Conservation (phyloP, 345 rosid genomes). For the Salix suchowensis region DNA sequence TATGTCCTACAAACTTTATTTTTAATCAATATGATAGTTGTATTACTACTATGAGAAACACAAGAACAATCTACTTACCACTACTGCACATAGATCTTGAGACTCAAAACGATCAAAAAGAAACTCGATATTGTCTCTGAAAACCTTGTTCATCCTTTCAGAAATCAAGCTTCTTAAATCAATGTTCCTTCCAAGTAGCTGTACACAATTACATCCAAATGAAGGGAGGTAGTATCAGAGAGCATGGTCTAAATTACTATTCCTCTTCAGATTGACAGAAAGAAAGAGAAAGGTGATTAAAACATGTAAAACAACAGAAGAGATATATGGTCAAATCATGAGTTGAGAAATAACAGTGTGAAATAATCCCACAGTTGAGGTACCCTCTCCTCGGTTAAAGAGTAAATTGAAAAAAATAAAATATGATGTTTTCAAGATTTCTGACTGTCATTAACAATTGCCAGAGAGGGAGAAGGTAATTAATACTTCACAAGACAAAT, state of each 20-base stretch:
- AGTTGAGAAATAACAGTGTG: background rate
- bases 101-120: conserved; percentile 95
- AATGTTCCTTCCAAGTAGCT: conserved; percentile 94
- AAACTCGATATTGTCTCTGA: conserved; percentile 96
- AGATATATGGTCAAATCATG: background rate
- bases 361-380: background rate
- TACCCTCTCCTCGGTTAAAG: background rate
- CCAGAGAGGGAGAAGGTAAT: background rate
- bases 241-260: background rate
- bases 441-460: background rate
- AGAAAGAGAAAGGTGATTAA: background rate
- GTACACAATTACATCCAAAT: conserved; percentile 18
- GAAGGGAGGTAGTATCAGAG: background rate
- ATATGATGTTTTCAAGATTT: background rate
- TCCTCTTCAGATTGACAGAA: background rate
- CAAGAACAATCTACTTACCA: conserved; percentile 43
- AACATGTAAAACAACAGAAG: background rate
- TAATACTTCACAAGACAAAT: background rate
- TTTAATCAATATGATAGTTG: background rate
- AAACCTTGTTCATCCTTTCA: conserved; percentile 83
- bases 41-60: conserved; percentile 1
- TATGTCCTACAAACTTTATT: background rate
- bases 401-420: background rate
- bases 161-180: conserved; percentile 84
- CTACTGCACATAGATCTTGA: conserved; percentile 89